Conservation (phyloP, 2,329 filamentous ascomycete species). For the Fusarium sp. region DNA sequence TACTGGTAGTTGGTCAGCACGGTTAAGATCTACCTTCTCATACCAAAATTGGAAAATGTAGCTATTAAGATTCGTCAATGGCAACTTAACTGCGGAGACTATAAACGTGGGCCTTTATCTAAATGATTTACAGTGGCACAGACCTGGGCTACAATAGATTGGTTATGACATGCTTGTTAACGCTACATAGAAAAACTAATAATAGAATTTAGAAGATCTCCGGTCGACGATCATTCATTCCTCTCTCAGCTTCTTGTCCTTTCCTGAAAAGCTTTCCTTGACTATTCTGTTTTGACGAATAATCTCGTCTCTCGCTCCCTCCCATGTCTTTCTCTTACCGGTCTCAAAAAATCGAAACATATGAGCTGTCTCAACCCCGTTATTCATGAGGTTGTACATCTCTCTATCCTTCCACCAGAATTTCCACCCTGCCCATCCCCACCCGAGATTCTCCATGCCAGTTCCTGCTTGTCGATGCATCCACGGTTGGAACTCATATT, state of each 20-base stretch:
- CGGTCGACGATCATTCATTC: neutral
- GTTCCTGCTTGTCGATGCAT: slow-evolving; percentile 55
- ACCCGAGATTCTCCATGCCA: slow-evolving; percentile 55
- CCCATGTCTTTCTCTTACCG: slow-evolving; percentile 53
- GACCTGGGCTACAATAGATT: no score
- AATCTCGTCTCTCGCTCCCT: slow-evolving; percentile 48
- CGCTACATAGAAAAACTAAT: neutral
- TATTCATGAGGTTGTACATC: slow-evolving; percentile 53
- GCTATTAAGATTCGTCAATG: no score
- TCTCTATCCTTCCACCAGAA: slow-evolving; percentile 53
- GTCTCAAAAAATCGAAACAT: slow-evolving; percentile 56
- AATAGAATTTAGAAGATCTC: neutral
- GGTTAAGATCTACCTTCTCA: neutral
- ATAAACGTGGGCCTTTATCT: no score
- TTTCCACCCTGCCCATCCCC: slow-evolving; percentile 54
- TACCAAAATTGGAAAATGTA: neutral
- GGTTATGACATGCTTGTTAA: neutral
- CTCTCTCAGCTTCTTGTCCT: neutral
- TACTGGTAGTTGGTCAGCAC: neutral
- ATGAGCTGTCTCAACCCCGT: slow-evolving; percentile 54
- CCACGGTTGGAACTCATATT: slow-evolving; percentile 50
- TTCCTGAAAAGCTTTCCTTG: neutral
- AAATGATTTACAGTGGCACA: no score
- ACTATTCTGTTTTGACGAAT: slow-evolving; percentile 22
- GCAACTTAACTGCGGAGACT: neutral